Evolutionary conservation across 805 yeast genomes (phyloP).

Genomic region (Yamadazyma laniorum): DNA sequence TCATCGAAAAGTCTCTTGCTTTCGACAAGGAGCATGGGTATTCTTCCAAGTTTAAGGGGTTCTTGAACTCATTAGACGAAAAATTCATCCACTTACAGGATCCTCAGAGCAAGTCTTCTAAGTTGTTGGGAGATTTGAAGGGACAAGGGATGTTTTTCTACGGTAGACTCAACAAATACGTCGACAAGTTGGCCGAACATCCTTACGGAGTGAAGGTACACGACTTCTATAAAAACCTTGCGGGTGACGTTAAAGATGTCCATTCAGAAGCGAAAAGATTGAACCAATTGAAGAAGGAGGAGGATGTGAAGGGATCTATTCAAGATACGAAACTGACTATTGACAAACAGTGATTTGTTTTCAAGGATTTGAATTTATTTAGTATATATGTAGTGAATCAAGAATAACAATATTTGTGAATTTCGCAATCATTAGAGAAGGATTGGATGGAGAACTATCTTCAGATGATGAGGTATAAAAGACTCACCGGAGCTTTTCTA

Average conservation of each 20-base stretch:
- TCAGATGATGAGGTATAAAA: too few species aligned
- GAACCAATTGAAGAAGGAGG: conserved; percentile 54
- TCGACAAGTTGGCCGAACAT: conserved; percentile 43
- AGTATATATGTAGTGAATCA: too few species aligned
- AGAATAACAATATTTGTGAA: background rate
- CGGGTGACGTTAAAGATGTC: conserved; percentile 58
- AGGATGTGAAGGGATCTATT: conserved; percentile 11
- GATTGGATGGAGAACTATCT: too few species aligned
- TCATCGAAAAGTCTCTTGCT: conserved; percentile 58
- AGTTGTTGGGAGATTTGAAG: conserved; percentile 32
- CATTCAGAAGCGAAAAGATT: conserved; percentile 74
- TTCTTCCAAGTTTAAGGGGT: conserved; percentile 53
- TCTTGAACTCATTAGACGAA: conserved; percentile 52
- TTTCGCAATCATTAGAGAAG: background rate
- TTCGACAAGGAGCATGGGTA: conserved; percentile 66
- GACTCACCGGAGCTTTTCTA: too few species aligned
- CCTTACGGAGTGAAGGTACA: conserved; percentile 61
- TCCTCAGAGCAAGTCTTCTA: conserved; percentile 44
- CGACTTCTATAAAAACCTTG: conserved; percentile 54
- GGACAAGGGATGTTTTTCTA: conserved; percentile 19
- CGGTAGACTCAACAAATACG: conserved; percentile 41
- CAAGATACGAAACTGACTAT: background rate
- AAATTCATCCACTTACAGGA: conserved; percentile 59
- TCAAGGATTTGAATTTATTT: too few species aligned
- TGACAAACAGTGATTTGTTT: conserved; percentile 4